These are phyloP conservation scores for Murraya paniculata DNA, from an alignment of 345 rosid genomes.

Conservation along the genomic window DNA sequence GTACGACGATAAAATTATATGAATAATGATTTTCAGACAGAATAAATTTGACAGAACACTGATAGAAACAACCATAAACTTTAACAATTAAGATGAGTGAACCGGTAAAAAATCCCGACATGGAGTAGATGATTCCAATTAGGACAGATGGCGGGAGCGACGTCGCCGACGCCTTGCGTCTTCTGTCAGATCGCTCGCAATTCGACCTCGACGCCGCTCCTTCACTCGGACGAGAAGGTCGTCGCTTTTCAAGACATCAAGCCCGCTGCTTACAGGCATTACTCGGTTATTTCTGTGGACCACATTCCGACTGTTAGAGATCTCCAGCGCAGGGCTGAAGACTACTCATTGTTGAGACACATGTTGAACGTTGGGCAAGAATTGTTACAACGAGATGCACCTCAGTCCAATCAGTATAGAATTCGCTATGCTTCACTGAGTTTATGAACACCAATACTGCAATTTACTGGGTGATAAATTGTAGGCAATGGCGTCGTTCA, in stretches of 20 bases:
- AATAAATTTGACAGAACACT: too few species aligned
- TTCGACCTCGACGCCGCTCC: constrained; percentile 51
- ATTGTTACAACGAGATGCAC: constrained; percentile 56
- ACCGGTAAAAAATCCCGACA: too few species aligned
- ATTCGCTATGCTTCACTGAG: not conserved
- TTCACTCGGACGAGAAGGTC: constrained; percentile 72
- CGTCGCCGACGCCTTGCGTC: constrained; percentile 40
- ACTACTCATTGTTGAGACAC: constrained; percentile 61
- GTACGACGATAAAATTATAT: too few species aligned
- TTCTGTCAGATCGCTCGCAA: constrained; percentile 68
- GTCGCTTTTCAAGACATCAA: constrained; percentile 82
- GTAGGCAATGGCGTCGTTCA: not conserved
- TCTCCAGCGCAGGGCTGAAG: constrained; percentile 65
- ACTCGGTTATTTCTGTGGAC: constrained; percentile 71
- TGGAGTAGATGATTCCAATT: not conserved
- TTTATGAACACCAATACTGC: not conserved
- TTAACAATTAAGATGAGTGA: not conserved
- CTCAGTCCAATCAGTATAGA: constrained; percentile 45
- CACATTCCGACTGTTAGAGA: constrained; percentile 76
- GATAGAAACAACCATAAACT: not conserved
- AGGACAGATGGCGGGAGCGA: constrained; percentile 58
- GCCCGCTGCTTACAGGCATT: constrained; percentile 87
- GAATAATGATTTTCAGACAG: too few species aligned
- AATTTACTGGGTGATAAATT: not conserved
- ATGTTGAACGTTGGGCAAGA: constrained; percentile 77